Evolutionary conservation across 495 filamentous ascomycete species (phyloP), one percentile per base, ranked within the genome.

Genomic region (Cudoniella acicularis): DNA sequence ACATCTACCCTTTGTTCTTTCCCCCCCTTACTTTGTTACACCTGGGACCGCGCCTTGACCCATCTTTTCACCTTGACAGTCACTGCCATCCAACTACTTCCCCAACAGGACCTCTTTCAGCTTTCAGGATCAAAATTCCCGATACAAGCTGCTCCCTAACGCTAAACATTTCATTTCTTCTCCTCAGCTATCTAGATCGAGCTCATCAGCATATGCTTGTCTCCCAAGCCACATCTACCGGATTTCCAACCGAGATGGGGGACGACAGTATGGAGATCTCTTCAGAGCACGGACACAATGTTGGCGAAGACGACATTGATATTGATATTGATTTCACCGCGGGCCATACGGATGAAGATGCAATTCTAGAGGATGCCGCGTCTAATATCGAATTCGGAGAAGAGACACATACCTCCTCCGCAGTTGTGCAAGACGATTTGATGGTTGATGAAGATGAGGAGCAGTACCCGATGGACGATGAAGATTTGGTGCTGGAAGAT

Each of bases 271-370:
- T 83, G 80, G 79, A 83, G 61, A 77, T 82, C 17, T 72, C 73
- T n/a, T 75, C 77, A 24, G 76, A 81, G 54, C 63, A 70, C 54
- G 74, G 72, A 49, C 68, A 67, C 36, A 30, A 69, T 51, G 66
- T 56, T 41, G 65, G 73, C 42, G 80, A 76, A 43, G 86, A 90
- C 66, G 85, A 89, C 61, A 87, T 89, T 54, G 88, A 91, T 56
- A 87, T 91, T 62, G 87, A 91, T 61, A 75, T 91, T 61, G 87
- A 92, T 66, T 73, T 87, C 17, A 80, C 82, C 67, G 74, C 79
- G 54, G 54, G 48, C 9, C 54, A 58, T 0, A 74, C 80, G 42
- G 84, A 89, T 58, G 82, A 83, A 60, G 86, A 90, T 60, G 79
- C 83, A 66, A 83, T 85, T 64, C 72, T 83, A n/a, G 83, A 79